Conservation (phyloP, 805 yeast genomes). For the Hanseniaspora valbyensis region DNA sequence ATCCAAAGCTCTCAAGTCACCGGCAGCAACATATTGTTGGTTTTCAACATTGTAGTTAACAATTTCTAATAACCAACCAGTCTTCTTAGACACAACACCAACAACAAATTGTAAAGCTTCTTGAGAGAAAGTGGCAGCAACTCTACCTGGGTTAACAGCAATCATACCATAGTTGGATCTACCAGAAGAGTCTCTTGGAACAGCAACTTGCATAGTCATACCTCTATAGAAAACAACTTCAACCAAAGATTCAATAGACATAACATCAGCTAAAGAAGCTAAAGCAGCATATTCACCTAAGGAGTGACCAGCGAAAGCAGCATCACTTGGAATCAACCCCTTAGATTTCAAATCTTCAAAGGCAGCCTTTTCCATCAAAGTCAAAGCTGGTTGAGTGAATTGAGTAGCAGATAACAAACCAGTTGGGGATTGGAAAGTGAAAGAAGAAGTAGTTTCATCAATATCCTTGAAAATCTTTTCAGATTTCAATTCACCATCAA, state of each 20-base stretch:
- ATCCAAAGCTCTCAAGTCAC: conserved; percentile 92
- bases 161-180: conserved; percentile 99
- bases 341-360: conserved; percentile 94
- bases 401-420: conserved; percentile 97
- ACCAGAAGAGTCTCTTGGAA: conserved; percentile 89
- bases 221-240: conserved; percentile 99
- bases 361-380: conserved; percentile 98
- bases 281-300: conserved; percentile 98
- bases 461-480: conserved; percentile 95
- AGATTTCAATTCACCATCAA: conserved; percentile 68
- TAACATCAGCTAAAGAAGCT: conserved; percentile 92
- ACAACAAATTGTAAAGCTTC: conserved; percentile 91
- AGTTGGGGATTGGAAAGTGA: conserved; percentile 81
- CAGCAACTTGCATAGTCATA: conserved; percentile 99
- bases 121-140: conserved; percentile 77
- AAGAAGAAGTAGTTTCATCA: conserved; percentile 66
- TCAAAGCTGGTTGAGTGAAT: conserved; percentile 98
- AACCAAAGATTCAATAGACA: conserved; percentile 95
- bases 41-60: conserved; percentile 97
- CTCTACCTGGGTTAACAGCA: conserved; percentile 95
- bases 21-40: conserved; percentile 97
- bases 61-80: conserved; percentile 92
- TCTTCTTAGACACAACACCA: conserved; percentile 69
- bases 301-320: conserved; percentile 98
- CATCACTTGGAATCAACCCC: conserved; percentile 88